Evolutionary conservation across 1,139 yeast species (phyloP), one percentile per base, ranked within the genome.

Genomic region (Scheffersomyces quercinus): DNA sequence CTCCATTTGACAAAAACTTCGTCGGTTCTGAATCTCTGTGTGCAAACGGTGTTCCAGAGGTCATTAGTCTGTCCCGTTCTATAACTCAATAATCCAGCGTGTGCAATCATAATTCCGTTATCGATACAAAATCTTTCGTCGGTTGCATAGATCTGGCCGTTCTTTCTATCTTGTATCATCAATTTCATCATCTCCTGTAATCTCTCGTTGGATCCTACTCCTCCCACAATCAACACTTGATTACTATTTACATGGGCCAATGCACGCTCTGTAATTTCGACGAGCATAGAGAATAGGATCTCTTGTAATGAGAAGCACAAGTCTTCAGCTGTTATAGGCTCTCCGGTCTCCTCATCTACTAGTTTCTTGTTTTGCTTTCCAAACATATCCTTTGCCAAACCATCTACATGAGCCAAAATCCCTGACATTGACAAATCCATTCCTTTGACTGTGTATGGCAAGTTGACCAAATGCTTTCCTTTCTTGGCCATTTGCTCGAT

Each of bases 361-460:
- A 84, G 63, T 16, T 73, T 62, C 54, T 80, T 79, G 48, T 76
- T 70, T 46, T 74, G 79, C 55, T 79, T 81, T 3, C 70, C 66
- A 56, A 83, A 80, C 52, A 87, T 60, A 48, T 85, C 91, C 46
- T 81, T 77, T 1, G 97, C 97, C 29, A 91, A 65, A 16, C 77
- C 79, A 52, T 93, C 99, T 41, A 93, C 79, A 56, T 82, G 81
- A 11, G 93, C 97, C 49, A 93, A 68, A 36, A 93, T 88, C 8
- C 99, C 99, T 47, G 96, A 87, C 96, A 93, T 88, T 40, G 97
- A 88, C 51, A 93, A 63, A 65, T 93, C 99, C 99, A 93, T 95
- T 5, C 99, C 99, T 63, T 93, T 95, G 14, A 93, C 98, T 0
- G 98, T 91, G 60, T 93, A 93, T 0, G 99, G 99, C 41, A 93